Percentiles rank a stretch among this genome's conserved stretches.
Conservation (phyloP, 176 grass and related monocot species). For the barley (Hordeum vulgare) region DNA sequence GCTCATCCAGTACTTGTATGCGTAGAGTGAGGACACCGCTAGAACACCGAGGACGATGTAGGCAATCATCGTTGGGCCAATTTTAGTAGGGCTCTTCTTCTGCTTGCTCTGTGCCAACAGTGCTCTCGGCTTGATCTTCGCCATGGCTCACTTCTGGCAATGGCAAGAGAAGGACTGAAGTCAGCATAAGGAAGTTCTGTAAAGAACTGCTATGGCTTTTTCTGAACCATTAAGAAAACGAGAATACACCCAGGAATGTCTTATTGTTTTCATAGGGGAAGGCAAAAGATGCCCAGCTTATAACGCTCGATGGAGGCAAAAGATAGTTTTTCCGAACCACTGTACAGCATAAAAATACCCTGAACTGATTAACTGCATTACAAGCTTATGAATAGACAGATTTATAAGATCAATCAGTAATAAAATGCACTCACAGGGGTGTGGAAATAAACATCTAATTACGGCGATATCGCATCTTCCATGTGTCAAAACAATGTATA, state of each 20-base stretch:
- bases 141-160: slow-evolving; percentile 33
- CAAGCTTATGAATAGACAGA: not conserved
- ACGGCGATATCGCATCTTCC: not conserved
- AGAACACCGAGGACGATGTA: slow-evolving; percentile 32
- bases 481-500: not conserved
- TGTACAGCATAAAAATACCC: not conserved
- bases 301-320: no score
- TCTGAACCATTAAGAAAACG: not conserved
- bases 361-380: not conserved
- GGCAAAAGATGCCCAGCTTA: no score
- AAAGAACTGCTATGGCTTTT: not conserved
- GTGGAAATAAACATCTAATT: not conserved
- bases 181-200: not conserved
- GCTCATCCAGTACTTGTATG: slow-evolving; percentile 47
- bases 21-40: slow-evolving; percentile 36
- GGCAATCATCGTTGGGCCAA: slow-evolving; percentile 37
- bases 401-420: not conserved
- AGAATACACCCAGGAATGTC: no score
- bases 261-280: no score
- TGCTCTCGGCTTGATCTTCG: slow-evolving; percentile 66
- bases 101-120: slow-evolving; percentile 71
- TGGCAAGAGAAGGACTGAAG: not conserved
- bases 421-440: not conserved
- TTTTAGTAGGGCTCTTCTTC: slow-evolving; percentile 60
- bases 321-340: not conserved